Evolutionary conservation across 768 basidiomycete species (phyloP).

Genomic region (Nidula microcarpa): DNA sequence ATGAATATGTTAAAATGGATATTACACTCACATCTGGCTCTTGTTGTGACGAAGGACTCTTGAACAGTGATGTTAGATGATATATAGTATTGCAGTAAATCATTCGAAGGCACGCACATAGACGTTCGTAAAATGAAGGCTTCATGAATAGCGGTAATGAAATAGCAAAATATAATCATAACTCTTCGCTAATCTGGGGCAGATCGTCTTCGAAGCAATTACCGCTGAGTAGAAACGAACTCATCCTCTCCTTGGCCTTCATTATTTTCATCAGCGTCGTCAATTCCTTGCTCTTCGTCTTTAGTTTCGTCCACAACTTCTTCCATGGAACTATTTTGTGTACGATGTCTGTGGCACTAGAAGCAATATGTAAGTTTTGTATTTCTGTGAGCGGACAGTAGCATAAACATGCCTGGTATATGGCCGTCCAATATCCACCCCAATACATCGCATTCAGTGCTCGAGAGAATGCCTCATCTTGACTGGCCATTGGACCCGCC

Average conservation of each 20-base stretch:
- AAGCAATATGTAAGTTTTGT: background rate
- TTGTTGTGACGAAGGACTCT: too few species aligned
- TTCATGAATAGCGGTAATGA: too few species aligned
- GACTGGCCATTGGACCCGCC: slow-evolving; percentile 40
- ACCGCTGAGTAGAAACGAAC: slow-evolving; percentile 39
- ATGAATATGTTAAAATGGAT: too few species aligned
- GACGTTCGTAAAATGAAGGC: too few species aligned
- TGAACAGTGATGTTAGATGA: too few species aligned
- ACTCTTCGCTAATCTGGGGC: too few species aligned
- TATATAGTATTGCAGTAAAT: too few species aligned
- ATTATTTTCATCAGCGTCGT: slow-evolving; percentile 8
- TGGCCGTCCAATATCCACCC: slow-evolving; percentile 84
- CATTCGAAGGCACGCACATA: too few species aligned
- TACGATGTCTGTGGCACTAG: slow-evolving; percentile 28
- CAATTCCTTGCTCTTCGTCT: slow-evolving; percentile 22
- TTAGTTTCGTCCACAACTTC: slow-evolving; percentile 8
- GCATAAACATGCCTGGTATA: slow-evolving; percentile 63
- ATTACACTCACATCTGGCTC: too few species aligned
- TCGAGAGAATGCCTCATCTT: slow-evolving; percentile 74
- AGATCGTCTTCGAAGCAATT: slow-evolving; percentile 3
- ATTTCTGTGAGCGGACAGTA: background rate
- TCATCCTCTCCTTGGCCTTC: slow-evolving; percentile 18
- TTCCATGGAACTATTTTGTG: slow-evolving; percentile 11
- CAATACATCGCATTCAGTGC: slow-evolving; percentile 83
- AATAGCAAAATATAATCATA: too few species aligned